Conservation (phyloP, 306 rosid species). For the Sicyos baderoa region DNA sequence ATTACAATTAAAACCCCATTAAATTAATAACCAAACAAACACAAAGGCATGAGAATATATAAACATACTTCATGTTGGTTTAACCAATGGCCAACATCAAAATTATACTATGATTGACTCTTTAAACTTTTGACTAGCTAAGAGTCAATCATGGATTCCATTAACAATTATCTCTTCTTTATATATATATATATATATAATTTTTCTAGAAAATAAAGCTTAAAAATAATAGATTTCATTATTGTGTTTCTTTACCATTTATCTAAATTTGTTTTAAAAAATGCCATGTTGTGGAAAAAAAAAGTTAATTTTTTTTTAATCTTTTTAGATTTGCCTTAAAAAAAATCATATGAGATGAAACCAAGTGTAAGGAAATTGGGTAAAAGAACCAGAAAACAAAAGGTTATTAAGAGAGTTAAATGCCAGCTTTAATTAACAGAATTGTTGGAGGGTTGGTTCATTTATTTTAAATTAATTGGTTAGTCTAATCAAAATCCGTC, state of each 20-base stretch:
- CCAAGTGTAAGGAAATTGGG: no score
- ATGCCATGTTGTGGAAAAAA: no score
- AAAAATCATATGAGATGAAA: no score
- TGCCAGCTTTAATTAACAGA: neutral
- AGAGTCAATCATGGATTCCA: conserved; percentile 5
- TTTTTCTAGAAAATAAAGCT: no score
- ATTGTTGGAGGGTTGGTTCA: neutral
- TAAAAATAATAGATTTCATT: no score
- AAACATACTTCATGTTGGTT: conserved; percentile 12
- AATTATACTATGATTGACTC: neutral
- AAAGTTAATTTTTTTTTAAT: no score
- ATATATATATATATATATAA: no score
- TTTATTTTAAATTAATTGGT: neutral
- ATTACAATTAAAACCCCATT: conserved; percentile 14
- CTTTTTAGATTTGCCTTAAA: neutral
- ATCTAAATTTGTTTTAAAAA: no score
- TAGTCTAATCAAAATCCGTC: conserved; percentile 19
- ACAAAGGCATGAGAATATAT: neutral
- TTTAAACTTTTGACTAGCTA: neutral
- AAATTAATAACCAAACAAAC: neutral
- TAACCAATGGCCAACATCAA: conserved; percentile 6
- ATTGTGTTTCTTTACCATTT: no score
- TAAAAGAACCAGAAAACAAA: no score
- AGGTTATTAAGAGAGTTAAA: neutral
- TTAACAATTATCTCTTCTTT: no score